phyloP scores from a whole-genome alignment of 1,284 basidiomycete species.

The Malassezia brasiliensis region DNA sequence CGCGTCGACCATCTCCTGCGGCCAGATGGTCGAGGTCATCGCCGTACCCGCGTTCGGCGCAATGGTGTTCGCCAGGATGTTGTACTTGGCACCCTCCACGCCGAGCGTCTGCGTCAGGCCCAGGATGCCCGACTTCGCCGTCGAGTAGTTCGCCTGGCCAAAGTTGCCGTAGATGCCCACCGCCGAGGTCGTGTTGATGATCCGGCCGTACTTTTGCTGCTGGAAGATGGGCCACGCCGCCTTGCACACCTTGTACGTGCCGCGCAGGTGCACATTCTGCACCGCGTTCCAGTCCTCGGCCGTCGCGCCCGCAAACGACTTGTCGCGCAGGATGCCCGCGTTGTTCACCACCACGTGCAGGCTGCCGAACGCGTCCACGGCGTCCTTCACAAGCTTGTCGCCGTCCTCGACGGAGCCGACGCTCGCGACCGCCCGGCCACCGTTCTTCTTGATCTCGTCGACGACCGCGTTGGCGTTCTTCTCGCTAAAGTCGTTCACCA shows the following conservation, averaged over 20 bases:
- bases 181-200: slow-evolving; percentile 84
- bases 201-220: slow-evolving; percentile 92
- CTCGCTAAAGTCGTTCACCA: slow-evolving; percentile 88
- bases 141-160: slow-evolving; percentile 67
- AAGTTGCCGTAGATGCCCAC: slow-evolving; percentile 90
- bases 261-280: slow-evolving; percentile 69
- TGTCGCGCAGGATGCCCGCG: slow-evolving; percentile 78
- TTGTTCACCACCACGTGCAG: slow-evolving; percentile 85
- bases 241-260: slow-evolving; percentile 60
- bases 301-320: slow-evolving; percentile 78
- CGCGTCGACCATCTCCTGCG: slow-evolving; percentile 83
- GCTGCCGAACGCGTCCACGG: slow-evolving; percentile 74
- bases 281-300: slow-evolving; percentile 93
- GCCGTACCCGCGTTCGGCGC: slow-evolving; percentile 69
- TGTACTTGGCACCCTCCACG: slow-evolving; percentile 81
- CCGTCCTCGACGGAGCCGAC: slow-evolving; percentile 83
- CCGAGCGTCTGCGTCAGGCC: slow-evolving; percentile 80
- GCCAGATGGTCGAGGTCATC: slow-evolving; percentile 55
- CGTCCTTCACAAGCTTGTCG: slow-evolving; percentile 76
- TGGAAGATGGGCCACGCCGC: slow-evolving; percentile 95
- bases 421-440: slow-evolving; percentile 75
- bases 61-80: slow-evolving; percentile 78
- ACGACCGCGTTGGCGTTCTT: slow-evolving; percentile 75
- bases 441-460: slow-evolving; percentile 73
- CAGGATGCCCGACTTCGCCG: slow-evolving; percentile 87